phyloP scores from a whole-genome alignment of 176 grass and related monocot species.

The Eleusine coracana region DNA sequence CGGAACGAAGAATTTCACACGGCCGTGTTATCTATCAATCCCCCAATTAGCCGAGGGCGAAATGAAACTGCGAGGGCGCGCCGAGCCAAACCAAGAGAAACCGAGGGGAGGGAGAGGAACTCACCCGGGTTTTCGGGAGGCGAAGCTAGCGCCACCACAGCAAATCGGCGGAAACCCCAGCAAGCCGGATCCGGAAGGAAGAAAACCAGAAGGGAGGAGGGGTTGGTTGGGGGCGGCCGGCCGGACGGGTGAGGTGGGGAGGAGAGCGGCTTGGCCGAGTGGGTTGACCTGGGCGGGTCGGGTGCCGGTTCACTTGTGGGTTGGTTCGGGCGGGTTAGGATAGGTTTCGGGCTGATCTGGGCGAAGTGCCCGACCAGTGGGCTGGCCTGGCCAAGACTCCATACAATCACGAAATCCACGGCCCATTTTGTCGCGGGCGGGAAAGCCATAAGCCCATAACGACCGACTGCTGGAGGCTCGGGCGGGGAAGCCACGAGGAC shows the following conservation, averaged over 20 bases:
- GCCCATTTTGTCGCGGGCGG: neutral
- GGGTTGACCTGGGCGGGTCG: neutral
- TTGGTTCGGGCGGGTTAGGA: slow-evolving; percentile 18
- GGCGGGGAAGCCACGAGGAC: no score
- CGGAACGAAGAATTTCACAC: neutral
- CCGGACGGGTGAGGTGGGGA: neutral
- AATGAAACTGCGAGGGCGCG: neutral
- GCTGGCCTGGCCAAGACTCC: neutral
- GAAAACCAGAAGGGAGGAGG: slow-evolving; percentile 8
- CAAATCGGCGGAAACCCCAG: slow-evolving; percentile 25
- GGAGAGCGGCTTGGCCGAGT: slow-evolving; percentile 9
- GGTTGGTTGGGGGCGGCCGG: slow-evolving; percentile 11
- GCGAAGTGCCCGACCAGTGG: neutral
- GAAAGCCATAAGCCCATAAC: no score
- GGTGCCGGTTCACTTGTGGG: slow-evolving; percentile 4
- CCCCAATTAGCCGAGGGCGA: slow-evolving; percentile 15
- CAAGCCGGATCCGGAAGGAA: slow-evolving; percentile 2
- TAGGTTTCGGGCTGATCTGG: neutral
- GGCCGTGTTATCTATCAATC: neutral
- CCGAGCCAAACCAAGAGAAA: neutral
- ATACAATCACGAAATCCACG: no score
- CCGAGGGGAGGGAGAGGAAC: neutral
- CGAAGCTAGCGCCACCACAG: neutral
- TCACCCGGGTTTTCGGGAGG: slow-evolving; percentile 45
- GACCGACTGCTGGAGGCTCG: no score